Evolutionary conservation across 192 early-diverging fungal genomes (phyloP).

Genomic region (Chytriomyces sp.): DNA sequence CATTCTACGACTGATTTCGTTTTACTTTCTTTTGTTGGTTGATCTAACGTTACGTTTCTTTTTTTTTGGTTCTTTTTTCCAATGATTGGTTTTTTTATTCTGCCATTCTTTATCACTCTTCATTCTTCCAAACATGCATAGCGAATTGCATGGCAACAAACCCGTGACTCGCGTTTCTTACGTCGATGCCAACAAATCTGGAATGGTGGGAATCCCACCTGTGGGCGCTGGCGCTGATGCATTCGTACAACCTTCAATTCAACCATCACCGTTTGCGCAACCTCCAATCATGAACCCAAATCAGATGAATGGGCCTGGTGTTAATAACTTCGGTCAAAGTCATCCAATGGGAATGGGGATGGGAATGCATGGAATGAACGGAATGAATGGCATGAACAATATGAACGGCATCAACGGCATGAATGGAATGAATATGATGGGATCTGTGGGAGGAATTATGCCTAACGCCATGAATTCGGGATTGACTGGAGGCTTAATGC

Average conservation of each 20-base stretch:
- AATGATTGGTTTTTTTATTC: neutral
- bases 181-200: slow-evolving; percentile 2
- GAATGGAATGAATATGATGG: slow-evolving; percentile 5
- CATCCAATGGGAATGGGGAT: neutral
- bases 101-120: neutral
- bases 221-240: neutral
- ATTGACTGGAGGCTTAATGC: neutral
- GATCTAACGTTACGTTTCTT: neutral
- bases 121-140: neutral
- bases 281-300: neutral
- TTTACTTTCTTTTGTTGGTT: slow-evolving; percentile 3
- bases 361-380: neutral
- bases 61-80: neutral
- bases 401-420: slow-evolving; percentile 1
- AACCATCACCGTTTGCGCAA: neutral
- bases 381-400: neutral
- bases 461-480: neutral
- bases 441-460: neutral
- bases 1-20: neutral
- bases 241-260: neutral
- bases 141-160: slow-evolving; percentile 12
- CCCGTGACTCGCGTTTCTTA: slow-evolving; percentile 1
- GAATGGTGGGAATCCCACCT: neutral
- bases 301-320: neutral
- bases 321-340: neutral